Evolutionary conservation across 805 yeast species (phyloP), one percentile per base, ranked within the genome.

Genomic region (Metschnikowia baotianmanensis): DNA sequence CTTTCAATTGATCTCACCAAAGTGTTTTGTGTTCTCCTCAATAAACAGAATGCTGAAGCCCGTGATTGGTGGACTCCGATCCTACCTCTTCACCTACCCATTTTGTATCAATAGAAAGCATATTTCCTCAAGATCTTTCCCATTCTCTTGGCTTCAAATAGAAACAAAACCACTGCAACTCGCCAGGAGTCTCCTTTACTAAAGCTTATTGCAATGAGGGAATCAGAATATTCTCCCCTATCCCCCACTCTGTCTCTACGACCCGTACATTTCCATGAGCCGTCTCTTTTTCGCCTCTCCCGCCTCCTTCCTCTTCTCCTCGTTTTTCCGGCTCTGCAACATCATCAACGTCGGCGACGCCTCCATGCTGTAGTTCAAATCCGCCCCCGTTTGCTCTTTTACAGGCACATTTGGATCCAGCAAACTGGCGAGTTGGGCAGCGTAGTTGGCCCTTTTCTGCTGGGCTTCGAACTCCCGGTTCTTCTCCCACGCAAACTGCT

Each of bases 401-500:
- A 43, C 37, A 12, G 24, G 42, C 4, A 41, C 45, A 18, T 42
- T 36, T 3, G 52, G 49, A 16, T 50, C 43, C 18, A 32, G 33
- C 29, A 44, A 16, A 9, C 41, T 35, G 16, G 48, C 40, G 32
- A 48, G 22, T 32, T 48, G 50, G n/a, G 39, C 38, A 12, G 46
- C 42, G 22, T 41, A 45, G 23, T 40, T 28, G 9, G 38, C 45
- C 27, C 31, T 33, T 30, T 40, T 45, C 38, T 37, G 42, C 31
- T 41, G 35, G n/a, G 34, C 36, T 36, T 51, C 52, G 31, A 40
- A 45, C 34, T 35, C 36, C 33, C 34, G 43, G 47, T 45, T 51
- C 41, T 53, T 36, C 10, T 66, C 71, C 69, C 80, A 74, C 0
- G 81, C 81, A 48, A 75, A 72, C 48, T 60, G 57, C 50, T 73